Base-by-base conservation (phyloP, 768 basidiomycete genomes). In the Cyclocybe cylindracea region DNA sequence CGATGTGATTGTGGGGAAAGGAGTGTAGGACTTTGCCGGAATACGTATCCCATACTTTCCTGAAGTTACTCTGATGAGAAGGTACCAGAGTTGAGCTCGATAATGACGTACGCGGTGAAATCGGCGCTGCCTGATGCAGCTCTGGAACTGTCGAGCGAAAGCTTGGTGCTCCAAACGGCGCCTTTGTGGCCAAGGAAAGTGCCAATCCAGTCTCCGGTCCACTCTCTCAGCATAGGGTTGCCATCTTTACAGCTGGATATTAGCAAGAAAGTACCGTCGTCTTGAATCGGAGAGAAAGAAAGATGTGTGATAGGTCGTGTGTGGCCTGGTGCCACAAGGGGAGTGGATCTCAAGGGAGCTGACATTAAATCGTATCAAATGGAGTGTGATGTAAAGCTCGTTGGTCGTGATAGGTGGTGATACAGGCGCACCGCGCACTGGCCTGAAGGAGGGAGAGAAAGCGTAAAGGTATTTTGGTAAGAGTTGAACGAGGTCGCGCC, bases 151-250 rank as follows among this genome's bases (percentile, higher is more conserved):
- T 98, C 95, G 16, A 79, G 72, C 24, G 89, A 92, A 54, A 99
- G 83, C 71, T 97, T 96, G 44, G 91, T 90, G 58, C 90, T 86
- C 96, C 96, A 99, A 3, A 99, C 96, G 7, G 96, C 96, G 61
- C 96, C 97, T 68, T 92, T 91, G 73, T 91, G 89, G 18, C 89
- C 89, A 38, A 91, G 77, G 68, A 91, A 92, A 13, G 89, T 91
- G 35, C 97, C 97, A 66, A 97, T 91, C 97, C 97, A 99, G 70
- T 99, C 97, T 33, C 96, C 96, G 49, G 92, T 91, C 95, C 95
- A 96, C 64, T 94, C 89, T 65, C 94, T 84, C 59, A 97, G 75
- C 92, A 96, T 95, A 40, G 94, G 95, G 62, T 94, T 98, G 33
- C 97, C 97, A 78, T 98, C 97, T 73, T 98, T 99, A 78, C 97